A percentile compares a stretch with the other conserved stretches of the same genome.
Evolutionary conservation across 352 stramenopile species (phyloP).

Genomic region (Phytophthora melonis): DNA sequence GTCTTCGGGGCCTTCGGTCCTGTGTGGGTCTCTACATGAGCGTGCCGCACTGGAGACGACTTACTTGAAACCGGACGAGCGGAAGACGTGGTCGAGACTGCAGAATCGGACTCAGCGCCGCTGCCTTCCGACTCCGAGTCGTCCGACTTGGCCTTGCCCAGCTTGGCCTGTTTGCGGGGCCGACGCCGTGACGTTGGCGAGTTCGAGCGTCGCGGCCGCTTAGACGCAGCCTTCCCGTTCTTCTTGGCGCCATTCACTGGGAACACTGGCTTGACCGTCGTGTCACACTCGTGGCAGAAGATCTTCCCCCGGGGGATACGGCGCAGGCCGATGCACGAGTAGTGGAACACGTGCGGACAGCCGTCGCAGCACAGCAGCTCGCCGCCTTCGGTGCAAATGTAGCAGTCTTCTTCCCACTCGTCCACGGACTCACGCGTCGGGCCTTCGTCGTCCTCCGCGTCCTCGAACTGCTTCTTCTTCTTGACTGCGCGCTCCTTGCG

Average conservation of each 20-base stretch:
- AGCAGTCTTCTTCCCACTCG: conserved; percentile 92
- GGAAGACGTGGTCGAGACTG: conserved; percentile 32
- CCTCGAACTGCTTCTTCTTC: conserved; percentile 73
- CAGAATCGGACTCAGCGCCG: conserved; percentile 34
- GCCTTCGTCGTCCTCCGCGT: conserved; percentile 57
- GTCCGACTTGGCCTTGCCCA: conserved; percentile 28
- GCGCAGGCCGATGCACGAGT: conserved; percentile 81
- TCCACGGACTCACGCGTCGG: conserved; percentile 63
- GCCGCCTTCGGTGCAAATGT: conserved; percentile 86
- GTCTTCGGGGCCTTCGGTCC: conserved; percentile 61
- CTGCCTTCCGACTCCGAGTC: conserved; percentile 36
- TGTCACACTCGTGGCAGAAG: conserved; percentile 85
- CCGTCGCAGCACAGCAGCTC: conserved; percentile 92
- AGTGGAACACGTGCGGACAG: conserved; percentile 94
- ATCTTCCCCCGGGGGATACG: conserved; percentile 87
- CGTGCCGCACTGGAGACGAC: conserved; percentile 32
- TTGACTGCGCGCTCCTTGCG: conserved; percentile 75
- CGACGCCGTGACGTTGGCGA: conserved; percentile 31
- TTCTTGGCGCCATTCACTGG: conserved; percentile 40
- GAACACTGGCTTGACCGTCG: conserved; percentile 73
- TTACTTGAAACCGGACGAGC: conserved; percentile 26
- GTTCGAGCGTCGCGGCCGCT: conserved; percentile 33
- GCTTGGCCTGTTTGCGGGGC: conserved; percentile 37
- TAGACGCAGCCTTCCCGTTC: conserved; percentile 18
- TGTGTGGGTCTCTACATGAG: conserved; percentile 33